Evolutionary conservation across 73 alveolate species (phyloP).

Genomic region (Breviolum minutum): DNA sequence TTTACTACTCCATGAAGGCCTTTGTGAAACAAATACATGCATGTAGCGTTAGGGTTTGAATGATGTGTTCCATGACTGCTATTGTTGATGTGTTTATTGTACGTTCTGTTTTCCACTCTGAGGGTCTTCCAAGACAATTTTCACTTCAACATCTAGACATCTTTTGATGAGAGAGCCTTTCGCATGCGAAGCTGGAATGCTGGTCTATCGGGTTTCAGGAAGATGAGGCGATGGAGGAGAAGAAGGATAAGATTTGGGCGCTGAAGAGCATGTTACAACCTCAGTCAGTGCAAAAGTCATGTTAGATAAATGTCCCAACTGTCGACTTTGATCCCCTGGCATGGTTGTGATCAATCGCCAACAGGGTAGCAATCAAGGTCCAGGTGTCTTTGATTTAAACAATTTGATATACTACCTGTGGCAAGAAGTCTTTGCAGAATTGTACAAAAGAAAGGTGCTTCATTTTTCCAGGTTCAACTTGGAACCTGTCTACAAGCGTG

Average conservation of each 20-base stretch:
- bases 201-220: constrained; percentile 12
- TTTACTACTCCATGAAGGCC: constrained; percentile 95
- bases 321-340: not conserved
- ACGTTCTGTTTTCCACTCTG: not conserved
- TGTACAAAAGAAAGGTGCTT: not conserved
- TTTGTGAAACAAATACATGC: too few species aligned
- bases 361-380: too few species aligned
- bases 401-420: not conserved
- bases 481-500: constrained; percentile 83
- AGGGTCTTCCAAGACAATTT: not conserved
- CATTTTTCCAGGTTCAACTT: constrained; percentile 26
- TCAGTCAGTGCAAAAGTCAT: not conserved
- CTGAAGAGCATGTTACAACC: constrained; percentile 65
- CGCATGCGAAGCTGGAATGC: not conserved
- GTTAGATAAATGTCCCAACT: not conserved
- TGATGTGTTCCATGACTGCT: not conserved
- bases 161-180: not conserved
- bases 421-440: not conserved
- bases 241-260: constrained; percentile 91
- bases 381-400: not conserved
- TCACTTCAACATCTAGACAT: not conserved
- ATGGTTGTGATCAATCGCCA: too few species aligned
- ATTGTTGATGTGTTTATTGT: not conserved
- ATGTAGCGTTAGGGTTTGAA: not conserved
- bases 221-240: constrained; percentile 82